These are phyloP conservation scores for Phytophthora hibernalis DNA, from an alignment of 352 stramenopile genomes.

Conservation along the genomic window DNA sequence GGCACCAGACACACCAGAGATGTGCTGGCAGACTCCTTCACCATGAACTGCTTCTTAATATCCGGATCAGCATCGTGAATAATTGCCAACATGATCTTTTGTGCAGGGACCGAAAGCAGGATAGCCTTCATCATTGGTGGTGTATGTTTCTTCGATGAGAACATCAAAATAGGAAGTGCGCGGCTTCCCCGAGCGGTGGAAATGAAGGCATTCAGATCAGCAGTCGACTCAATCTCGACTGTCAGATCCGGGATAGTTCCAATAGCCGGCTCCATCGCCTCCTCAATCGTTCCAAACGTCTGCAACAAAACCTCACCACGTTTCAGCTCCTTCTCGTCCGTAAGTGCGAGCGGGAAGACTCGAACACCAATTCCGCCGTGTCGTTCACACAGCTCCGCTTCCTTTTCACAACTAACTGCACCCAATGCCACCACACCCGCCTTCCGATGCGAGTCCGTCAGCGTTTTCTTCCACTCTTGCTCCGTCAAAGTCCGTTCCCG, in stretches of 20 bases:
- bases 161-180: conserved; percentile 64
- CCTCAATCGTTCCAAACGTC: conserved; percentile 53
- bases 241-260: conserved; percentile 57
- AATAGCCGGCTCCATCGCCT: conserved; percentile 56
- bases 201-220: conserved; percentile 71
- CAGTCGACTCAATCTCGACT: conserved; percentile 48
- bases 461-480: conserved; percentile 55
- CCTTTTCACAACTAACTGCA: conserved; percentile 60
- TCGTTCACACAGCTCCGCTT: conserved; percentile 54
- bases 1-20: conserved; percentile 61
- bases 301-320: conserved; percentile 48
- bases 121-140: conserved; percentile 69
- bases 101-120: conserved; percentile 60
- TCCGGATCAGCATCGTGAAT: conserved; percentile 62
- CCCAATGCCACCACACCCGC: conserved; percentile 62
- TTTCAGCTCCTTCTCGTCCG: conserved; percentile 36
- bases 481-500: conserved; percentile 42
- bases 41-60: conserved; percentile 69
- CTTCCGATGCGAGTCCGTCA: conserved; percentile 64
- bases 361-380: conserved; percentile 59
- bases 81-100: conserved; percentile 61
- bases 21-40: conserved; percentile 43
- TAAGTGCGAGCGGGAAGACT: conserved; percentile 56
- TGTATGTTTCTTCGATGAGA: conserved; percentile 62
- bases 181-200: conserved; percentile 40